Percentiles rank a stretch among this genome's conserved stretches.
Evolutionary conservation across 129 eudicot genomes (phyloP).

Genomic region (Lactuca sativa): DNA sequence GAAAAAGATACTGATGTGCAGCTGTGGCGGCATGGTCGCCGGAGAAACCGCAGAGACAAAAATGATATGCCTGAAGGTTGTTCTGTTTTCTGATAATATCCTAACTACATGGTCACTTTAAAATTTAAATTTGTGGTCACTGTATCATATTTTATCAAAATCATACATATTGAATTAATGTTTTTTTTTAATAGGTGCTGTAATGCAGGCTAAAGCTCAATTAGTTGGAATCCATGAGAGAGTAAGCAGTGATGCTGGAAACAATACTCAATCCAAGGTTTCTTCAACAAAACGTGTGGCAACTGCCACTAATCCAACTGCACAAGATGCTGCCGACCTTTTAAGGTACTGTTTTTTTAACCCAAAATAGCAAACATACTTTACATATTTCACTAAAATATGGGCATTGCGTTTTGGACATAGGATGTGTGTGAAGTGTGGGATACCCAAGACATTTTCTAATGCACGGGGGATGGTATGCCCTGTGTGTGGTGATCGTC

Average conservation of each 20-base stretch:
- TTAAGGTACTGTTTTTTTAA: constrained; percentile 41
- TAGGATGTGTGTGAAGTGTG: constrained; percentile 95
- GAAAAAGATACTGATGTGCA: constrained; percentile 46
- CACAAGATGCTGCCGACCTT: constrained; percentile 91
- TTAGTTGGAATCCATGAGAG: constrained; percentile 89
- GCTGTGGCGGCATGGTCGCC: constrained; percentile 60
- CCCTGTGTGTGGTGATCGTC: constrained; percentile 76
- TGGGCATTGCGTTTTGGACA: background rate
- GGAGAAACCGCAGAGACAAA: constrained; percentile 61
- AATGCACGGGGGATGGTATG: constrained; percentile 79
- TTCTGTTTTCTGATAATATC: background rate
- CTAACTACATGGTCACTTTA: constrained; percentile 1
- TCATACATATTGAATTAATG: constrained; percentile 4
- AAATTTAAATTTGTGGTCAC: background rate
- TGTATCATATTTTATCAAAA: background rate
- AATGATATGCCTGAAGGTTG: constrained; percentile 74
- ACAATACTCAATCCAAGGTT: constrained; percentile 35
- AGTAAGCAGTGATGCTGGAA: constrained; percentile 84
- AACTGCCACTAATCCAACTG: constrained; percentile 69
- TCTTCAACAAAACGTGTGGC: constrained; percentile 56
- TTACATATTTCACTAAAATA: background rate
- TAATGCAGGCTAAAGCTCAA: constrained; percentile 84
- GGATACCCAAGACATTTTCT: constrained; percentile 84
- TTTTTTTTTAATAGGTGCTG: constrained; percentile 57
- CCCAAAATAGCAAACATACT: background rate